phyloP scores from a whole-genome alignment of 2,329 filamentous ascomycete genomes.

The Diplocarpon mali region DNA sequence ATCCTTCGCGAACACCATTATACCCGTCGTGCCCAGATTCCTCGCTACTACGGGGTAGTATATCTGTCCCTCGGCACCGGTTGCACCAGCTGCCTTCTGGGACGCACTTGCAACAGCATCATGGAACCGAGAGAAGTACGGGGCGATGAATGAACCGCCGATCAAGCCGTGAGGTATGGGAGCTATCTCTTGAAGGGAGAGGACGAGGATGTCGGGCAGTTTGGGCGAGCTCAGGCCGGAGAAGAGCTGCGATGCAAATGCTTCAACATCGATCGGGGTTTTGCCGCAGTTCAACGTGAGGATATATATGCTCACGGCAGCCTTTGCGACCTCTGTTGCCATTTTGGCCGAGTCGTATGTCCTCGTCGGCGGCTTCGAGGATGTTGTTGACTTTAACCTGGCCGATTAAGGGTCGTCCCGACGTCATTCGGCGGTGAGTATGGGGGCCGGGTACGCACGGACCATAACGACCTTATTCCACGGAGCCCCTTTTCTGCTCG shows the following conservation, averaged over 20 bases:
- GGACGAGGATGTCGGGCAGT: constrained; percentile 55
- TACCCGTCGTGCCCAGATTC: constrained; percentile 80
- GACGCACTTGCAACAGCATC: constrained; percentile 63
- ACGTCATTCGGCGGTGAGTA: not conserved
- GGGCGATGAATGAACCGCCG: constrained; percentile 64
- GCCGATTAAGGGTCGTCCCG: not conserved
- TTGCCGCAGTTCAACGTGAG: constrained; percentile 87
- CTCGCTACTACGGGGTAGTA: constrained; percentile 62
- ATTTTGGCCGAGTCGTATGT: not conserved
- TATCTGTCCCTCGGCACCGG: constrained; percentile 27
- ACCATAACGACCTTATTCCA: too few relatives aligned
- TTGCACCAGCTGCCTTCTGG: constrained; percentile 24
- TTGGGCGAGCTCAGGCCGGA: constrained; percentile 39
- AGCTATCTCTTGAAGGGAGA: constrained; percentile 77
- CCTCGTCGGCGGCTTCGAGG: not conserved
- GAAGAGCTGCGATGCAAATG: constrained; percentile 63
- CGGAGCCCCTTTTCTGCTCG: too few relatives aligned
- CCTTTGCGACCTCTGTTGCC: constrained; percentile 20
- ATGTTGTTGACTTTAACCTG: not conserved
- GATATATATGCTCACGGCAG: constrained; percentile 59
- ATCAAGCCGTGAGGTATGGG: constrained; percentile 78
- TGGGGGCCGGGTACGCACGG: too few relatives aligned
- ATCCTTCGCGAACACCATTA: constrained; percentile 72
- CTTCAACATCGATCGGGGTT: constrained; percentile 52
- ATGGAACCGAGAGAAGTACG: constrained; percentile 64